Percentiles rank a stretch among this genome's conserved stretches.
These are phyloP conservation scores for Diaporthe eres DNA, from an alignment of 2,329 filamentous ascomycete species.

Conservation along the genomic window DNA sequence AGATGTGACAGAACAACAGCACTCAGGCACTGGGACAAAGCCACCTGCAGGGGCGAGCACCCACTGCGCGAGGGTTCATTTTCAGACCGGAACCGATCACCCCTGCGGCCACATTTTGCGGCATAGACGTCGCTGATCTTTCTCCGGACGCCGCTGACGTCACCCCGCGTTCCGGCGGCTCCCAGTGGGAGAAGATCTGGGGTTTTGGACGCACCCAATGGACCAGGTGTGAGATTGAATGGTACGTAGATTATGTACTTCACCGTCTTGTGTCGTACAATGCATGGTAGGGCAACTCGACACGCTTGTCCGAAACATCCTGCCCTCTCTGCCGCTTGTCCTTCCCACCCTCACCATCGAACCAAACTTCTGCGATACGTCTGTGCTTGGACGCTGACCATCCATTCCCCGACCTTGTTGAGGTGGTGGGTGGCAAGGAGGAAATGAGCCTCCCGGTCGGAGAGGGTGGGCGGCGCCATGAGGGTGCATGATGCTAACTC, in stretches of 20 bases:
- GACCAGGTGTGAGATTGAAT: background rate
- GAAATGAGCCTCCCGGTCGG: background rate
- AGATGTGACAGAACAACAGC: background rate
- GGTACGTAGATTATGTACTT: background rate
- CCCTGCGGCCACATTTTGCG: background rate
- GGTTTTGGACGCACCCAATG: background rate
- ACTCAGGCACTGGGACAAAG: background rate
- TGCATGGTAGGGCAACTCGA: background rate
- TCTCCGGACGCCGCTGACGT: constrained; percentile 30
- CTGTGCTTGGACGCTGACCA: background rate
- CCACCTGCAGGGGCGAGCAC: constrained; percentile 11
- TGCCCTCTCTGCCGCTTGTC: constrained; percentile 3
- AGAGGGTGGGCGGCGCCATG: background rate
- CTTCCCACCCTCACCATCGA: background rate
- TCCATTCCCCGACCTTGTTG: background rate
- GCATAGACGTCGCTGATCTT: background rate
- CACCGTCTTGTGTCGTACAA: background rate
- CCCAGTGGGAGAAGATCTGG: background rate
- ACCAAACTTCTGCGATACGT: too few species aligned
- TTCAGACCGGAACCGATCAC: background rate
- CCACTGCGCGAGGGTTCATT: background rate
- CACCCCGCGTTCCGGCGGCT: constrained; percentile 26
- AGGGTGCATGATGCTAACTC: constrained; percentile 7
- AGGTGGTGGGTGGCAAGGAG: background rate
- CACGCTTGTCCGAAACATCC: background rate